A percentile compares a stretch with the other conserved stretches of the same genome.
Evolutionary conservation across 331 rosid species (phyloP).

Genomic region (Erythrophleum ivorense): DNA sequence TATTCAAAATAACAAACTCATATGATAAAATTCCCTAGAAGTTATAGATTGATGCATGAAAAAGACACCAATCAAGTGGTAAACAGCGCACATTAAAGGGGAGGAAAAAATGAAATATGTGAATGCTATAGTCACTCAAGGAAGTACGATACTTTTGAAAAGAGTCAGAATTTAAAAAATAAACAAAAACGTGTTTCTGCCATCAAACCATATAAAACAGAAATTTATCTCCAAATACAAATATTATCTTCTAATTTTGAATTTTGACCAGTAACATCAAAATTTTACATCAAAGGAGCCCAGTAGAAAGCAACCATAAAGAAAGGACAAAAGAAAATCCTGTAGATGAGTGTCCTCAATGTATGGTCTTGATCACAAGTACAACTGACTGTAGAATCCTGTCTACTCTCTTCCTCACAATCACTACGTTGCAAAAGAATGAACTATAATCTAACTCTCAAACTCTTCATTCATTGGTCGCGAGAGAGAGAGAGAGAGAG

Average conservation of each 20-base stretch:
- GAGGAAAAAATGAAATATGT: background rate
- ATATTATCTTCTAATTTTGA: background rate
- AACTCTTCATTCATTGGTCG: no score
- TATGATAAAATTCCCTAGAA: background rate
- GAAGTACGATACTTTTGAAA: background rate
- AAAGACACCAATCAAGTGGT: background rate
- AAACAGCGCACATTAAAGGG: background rate
- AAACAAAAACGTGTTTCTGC: background rate
- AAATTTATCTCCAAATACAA: background rate
- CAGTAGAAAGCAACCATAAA: no score
- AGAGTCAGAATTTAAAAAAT: background rate
- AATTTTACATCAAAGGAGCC: no score
- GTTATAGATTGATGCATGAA: background rate
- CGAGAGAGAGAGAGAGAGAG: no score
- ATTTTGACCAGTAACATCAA: no score
- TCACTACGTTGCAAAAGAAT: no score
- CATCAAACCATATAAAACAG: background rate
- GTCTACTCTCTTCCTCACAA: no score
- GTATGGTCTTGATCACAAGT: no score
- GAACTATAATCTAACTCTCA: no score
- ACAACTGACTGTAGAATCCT: no score
- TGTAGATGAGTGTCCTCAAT: no score
- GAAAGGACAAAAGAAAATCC: no score
- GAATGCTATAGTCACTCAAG: background rate
- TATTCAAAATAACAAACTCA: slow-evolving; percentile 17